Conservation (phyloP, 2,329 filamentous ascomycete species). For the Colletotrichum echinochloae region DNA sequence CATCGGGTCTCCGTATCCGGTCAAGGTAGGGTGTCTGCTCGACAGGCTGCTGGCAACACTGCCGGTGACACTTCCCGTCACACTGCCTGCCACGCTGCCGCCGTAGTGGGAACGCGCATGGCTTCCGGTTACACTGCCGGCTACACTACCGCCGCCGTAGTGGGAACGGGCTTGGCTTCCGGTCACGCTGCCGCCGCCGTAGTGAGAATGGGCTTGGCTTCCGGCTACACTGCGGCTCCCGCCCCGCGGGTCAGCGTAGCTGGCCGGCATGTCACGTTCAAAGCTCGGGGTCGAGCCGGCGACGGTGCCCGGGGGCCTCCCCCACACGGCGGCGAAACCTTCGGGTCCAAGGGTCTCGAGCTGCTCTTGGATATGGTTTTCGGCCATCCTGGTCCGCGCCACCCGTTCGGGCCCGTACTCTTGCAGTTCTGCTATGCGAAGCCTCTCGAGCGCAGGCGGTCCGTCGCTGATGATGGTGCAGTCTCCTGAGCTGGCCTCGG, state of each 20-base stretch:
- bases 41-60: not conserved
- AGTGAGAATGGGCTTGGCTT: not conserved
- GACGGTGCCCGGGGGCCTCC: not conserved
- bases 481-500: not conserved
- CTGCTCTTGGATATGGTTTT: not conserved
- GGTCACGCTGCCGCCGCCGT: not conserved
- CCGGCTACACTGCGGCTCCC: not conserved
- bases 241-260: not conserved
- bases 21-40: not conserved
- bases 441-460: slow-evolving; percentile 6
- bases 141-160: no score
- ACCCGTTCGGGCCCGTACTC: not conserved
- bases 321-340: not conserved
- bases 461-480: not conserved
- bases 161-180: no score
- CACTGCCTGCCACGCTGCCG: no score
- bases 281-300: not conserved
- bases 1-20: not conserved
- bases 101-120: no score
- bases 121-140: not conserved
- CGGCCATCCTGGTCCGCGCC: not conserved
- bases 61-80: not conserved
- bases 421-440: not conserved
- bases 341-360: not conserved
- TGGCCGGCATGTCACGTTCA: not conserved